Evolutionary conservation across 2,329 filamentous ascomycete species (phyloP).

Genomic region (Fusarium zealandicum): DNA sequence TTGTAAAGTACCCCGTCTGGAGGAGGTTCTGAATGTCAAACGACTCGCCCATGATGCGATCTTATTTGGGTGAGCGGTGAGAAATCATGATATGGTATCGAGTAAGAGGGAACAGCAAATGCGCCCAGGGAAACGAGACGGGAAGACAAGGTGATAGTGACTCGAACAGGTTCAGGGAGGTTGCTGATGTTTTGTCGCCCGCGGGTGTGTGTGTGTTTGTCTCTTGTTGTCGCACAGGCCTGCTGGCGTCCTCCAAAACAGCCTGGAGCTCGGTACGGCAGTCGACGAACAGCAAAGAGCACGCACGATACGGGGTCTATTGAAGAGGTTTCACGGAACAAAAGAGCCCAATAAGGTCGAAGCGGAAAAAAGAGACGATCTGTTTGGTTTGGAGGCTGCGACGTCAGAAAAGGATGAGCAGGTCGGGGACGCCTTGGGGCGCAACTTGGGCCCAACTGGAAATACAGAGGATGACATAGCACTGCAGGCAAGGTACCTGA

Average conservation of each 20-base stretch:
- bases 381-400: conserved; percentile 30
- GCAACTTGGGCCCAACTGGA: conserved; percentile 36
- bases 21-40: conserved; percentile 56
- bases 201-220: conserved; percentile 7
- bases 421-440: conserved; percentile 36
- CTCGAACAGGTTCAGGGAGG: conserved; percentile 1
- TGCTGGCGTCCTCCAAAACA: conserved; percentile 21
- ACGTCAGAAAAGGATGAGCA: conserved; percentile 33
- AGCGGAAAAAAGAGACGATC: conserved; percentile 23
- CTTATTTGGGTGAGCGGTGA: conserved; percentile 24
- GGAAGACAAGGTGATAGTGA: neutral
- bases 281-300: conserved; percentile 13
- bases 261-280: conserved; percentile 14
- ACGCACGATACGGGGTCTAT: conserved; percentile 3
- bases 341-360: conserved; percentile 15
- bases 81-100: conserved; percentile 37
- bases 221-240: conserved; percentile 36
- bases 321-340: conserved; percentile 10
- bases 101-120: conserved; percentile 12
- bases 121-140: conserved; percentile 10
- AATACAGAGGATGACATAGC: conserved; percentile 37
- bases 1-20: conserved; percentile 59
- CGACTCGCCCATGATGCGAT: conserved; percentile 52
- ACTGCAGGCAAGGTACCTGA: conserved; percentile 18
- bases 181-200: conserved; percentile 15